These are phyloP conservation scores for Ophiostoma montium DNA, from an alignment of 2,329 filamentous ascomycete species.

Conservation along the genomic window DNA sequence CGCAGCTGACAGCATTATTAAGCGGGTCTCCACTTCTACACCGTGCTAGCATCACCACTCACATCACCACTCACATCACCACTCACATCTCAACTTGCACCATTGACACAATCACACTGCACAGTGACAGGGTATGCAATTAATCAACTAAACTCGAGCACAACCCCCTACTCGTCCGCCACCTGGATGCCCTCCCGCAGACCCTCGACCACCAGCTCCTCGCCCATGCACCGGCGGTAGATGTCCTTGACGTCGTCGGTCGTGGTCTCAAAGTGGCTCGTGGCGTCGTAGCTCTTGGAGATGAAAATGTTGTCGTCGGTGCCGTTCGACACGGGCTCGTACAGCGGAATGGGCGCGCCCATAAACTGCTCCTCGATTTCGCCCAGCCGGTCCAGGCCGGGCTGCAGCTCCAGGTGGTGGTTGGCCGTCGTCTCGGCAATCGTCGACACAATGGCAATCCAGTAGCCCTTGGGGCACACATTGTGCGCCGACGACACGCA, in stretches of 20 bases:
- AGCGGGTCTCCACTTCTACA: too few relatives aligned
- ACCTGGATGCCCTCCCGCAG: slow-evolving; percentile 68
- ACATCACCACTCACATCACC: too few relatives aligned
- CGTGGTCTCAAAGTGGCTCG: slow-evolving; percentile 89
- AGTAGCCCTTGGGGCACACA: slow-evolving; percentile 97
- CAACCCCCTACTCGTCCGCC: slow-evolving; percentile 43
- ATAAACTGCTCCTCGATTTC: slow-evolving; percentile 96
- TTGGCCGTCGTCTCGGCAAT: slow-evolving; percentile 86
- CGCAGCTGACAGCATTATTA: too few relatives aligned
- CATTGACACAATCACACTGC: too few relatives aligned
- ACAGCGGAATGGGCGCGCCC: slow-evolving; percentile 42
- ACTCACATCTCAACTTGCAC: too few relatives aligned
- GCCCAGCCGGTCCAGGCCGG: slow-evolving; percentile 83
- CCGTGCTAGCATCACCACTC: too few relatives aligned
- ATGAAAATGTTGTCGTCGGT: slow-evolving; percentile 86
- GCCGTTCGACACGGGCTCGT: slow-evolving; percentile 77
- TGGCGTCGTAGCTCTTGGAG: slow-evolving; percentile 96
- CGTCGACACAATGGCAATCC: slow-evolving; percentile 95
- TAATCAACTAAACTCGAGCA: too few relatives aligned
- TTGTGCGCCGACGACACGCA: slow-evolving; percentile 93
- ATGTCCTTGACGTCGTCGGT: slow-evolving; percentile 90
- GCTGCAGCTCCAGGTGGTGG: slow-evolving; percentile 88
- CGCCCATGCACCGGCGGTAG: slow-evolving; percentile 68
- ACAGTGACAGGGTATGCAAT: too few relatives aligned
- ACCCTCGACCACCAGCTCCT: slow-evolving; percentile 79